Conservation (phyloP, 169 alveolate genomes). For the Plasmodium vivax region DNA sequence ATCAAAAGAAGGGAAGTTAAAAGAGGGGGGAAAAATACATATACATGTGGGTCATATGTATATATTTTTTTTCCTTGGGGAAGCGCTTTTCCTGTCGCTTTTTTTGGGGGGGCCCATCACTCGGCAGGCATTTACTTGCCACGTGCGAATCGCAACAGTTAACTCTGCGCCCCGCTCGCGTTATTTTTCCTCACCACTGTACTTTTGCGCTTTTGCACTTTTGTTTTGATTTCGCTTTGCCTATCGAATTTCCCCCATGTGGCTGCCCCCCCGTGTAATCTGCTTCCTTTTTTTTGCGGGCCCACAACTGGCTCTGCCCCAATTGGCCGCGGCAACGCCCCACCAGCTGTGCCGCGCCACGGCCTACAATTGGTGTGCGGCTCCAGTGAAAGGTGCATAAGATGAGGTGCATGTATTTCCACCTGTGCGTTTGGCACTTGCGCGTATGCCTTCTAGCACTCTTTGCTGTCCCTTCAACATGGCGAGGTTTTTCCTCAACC, state of each 20-base stretch:
- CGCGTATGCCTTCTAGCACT: neutral
- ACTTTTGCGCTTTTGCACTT: neutral
- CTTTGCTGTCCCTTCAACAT: neutral
- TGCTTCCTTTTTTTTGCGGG: neutral
- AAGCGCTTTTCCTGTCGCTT: neutral
- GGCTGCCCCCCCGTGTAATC: neutral
- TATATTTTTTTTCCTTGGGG: neutral
- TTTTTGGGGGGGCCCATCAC: neutral
- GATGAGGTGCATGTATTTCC: neutral
- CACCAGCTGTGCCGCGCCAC: neutral
- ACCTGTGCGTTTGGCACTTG: neutral
- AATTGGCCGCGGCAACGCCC: neutral
- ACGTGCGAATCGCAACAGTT: neutral
- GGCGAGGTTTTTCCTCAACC: neutral
- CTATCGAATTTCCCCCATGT: neutral
- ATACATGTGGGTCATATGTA: neutral
- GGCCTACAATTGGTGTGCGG: neutral
- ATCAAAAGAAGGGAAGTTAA: neutral
- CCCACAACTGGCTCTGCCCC: neutral
- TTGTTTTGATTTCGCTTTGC: neutral
- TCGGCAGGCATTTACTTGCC: neutral
- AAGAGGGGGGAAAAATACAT: neutral
- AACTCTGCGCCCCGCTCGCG: neutral
- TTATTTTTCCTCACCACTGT: neutral
- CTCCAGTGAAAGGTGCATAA: neutral